These are phyloP conservation scores for Globisporangium spiculum DNA, from an alignment of 352 stramenopile genomes.

Conservation along the genomic window DNA sequence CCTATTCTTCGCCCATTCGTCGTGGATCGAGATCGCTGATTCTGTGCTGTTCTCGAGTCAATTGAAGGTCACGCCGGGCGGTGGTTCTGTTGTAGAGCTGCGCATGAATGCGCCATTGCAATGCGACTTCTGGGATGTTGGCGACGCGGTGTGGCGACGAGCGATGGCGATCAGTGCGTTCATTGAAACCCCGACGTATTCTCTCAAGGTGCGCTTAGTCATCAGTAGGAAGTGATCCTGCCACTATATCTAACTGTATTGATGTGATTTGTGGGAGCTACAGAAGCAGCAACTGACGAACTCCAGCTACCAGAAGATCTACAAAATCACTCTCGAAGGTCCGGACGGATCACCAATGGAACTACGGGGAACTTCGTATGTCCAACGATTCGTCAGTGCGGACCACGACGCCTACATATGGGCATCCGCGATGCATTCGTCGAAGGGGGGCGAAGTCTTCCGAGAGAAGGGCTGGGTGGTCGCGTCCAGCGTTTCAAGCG, in stretches of 20 bases:
- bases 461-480: conserved; percentile 2
- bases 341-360: neutral
- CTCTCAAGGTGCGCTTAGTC: neutral
- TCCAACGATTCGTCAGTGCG: neutral
- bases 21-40: conserved; percentile 1
- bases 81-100: conserved; percentile 2
- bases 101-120: neutral
- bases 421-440: neutral
- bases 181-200: neutral
- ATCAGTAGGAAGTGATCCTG: neutral
- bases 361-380: neutral
- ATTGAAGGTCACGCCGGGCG: neutral
- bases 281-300: neutral
- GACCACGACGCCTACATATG: neutral
- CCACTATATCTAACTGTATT: neutral
- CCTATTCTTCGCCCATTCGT: neutral
- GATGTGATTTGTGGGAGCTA: neutral
- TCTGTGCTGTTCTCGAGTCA: neutral
- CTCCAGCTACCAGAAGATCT: neutral
- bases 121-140: conserved; percentile 11
- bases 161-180: conserved; percentile 10
- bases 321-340: neutral
- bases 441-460: neutral
- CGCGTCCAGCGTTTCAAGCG: neutral
- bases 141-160: conserved; percentile 1